phyloP scores from a whole-genome alignment of 2,329 filamentous ascomycete genomes.

The Stachybotrys chartarum region DNA sequence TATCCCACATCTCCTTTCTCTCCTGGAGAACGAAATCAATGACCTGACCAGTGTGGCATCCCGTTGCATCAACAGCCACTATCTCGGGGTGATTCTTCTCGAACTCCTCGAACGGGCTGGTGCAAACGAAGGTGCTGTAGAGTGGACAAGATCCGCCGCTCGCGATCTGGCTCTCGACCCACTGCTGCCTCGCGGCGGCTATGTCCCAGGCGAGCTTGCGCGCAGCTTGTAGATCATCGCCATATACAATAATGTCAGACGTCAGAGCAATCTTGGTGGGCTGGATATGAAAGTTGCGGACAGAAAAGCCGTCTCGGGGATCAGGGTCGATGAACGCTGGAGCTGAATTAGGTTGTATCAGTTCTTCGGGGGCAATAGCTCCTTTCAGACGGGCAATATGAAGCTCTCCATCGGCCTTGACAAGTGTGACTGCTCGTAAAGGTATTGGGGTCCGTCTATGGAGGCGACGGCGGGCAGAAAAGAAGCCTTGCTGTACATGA shows the following conservation, averaged over 20 bases:
- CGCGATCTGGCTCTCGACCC: constrained; percentile 58
- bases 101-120: constrained; percentile 60
- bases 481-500: constrained; percentile 83
- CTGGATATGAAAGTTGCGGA: constrained; percentile 96
- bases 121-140: constrained; percentile 80
- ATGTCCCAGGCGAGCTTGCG: constrained; percentile 62
- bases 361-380: constrained; percentile 73
- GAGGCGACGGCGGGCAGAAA: constrained; percentile 68
- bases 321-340: constrained; percentile 75
- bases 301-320: constrained; percentile 84
- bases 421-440: constrained; percentile 72
- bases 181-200: constrained; percentile 67
- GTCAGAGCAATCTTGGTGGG: constrained; percentile 78
- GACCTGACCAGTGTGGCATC: constrained; percentile 66
- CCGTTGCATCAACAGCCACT: constrained; percentile 67
- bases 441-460: constrained; percentile 63
- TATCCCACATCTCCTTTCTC: constrained; percentile 82
- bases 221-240: constrained; percentile 57
- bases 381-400: constrained; percentile 72
- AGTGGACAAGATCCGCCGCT: constrained; percentile 47
- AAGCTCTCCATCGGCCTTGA: constrained; percentile 84
- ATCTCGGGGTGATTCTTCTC: constrained; percentile 63
- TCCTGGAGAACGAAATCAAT: constrained; percentile 90
- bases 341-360: constrained; percentile 48
- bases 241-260: constrained; percentile 91